These are phyloP conservation scores for Phytopythium montanum DNA, from an alignment of 352 stramenopile genomes.

Conservation along the genomic window DNA sequence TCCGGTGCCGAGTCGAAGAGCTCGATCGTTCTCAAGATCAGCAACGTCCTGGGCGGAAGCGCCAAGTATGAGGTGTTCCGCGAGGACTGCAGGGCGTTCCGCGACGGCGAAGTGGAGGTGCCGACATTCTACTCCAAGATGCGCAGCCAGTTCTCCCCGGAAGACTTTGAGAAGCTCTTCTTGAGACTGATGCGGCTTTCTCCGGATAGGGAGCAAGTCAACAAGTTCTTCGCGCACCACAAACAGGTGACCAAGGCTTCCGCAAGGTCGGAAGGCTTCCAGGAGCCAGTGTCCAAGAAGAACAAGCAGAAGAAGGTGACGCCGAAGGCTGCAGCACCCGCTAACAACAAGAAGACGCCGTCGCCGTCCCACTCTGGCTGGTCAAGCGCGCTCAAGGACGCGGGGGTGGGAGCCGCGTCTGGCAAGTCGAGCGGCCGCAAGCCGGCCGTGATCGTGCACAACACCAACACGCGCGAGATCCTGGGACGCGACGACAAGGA, in stretches of 20 bases:
- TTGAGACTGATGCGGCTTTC: constrained; percentile 72
- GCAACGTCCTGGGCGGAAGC: constrained; percentile 68
- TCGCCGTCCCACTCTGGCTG: constrained; percentile 49
- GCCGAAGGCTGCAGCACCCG: constrained; percentile 16
- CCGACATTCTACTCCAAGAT: constrained; percentile 75
- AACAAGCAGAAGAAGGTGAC: constrained; percentile 41
- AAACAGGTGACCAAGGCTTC: constrained; percentile 41
- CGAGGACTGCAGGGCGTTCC: constrained; percentile 71
- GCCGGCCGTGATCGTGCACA: constrained; percentile 52
- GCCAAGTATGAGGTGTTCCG: constrained; percentile 85
- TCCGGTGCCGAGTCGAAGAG: constrained; percentile 53
- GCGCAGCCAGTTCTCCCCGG: constrained; percentile 46
- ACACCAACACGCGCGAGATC: constrained; percentile 44
- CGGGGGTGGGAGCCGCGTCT: constrained; percentile 26
- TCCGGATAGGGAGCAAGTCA: constrained; percentile 58
- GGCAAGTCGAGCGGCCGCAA: constrained; percentile 21
- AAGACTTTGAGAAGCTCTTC: constrained; percentile 76
- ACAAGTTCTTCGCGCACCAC: constrained; percentile 62
- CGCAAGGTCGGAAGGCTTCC: constrained; percentile 33
- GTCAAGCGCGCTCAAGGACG: constrained; percentile 70
- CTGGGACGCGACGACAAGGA: constrained; percentile 32
- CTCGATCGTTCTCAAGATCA: constrained; percentile 73
- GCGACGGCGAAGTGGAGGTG: constrained; percentile 46
- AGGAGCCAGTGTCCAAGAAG: constrained; percentile 37
- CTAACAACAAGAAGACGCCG: constrained; percentile 27